Evolutionary conservation across 1,284 basidiomycete species (phyloP), one percentile per base, ranked within the genome.

Genomic region (Ganoderma meredithae): DNA sequence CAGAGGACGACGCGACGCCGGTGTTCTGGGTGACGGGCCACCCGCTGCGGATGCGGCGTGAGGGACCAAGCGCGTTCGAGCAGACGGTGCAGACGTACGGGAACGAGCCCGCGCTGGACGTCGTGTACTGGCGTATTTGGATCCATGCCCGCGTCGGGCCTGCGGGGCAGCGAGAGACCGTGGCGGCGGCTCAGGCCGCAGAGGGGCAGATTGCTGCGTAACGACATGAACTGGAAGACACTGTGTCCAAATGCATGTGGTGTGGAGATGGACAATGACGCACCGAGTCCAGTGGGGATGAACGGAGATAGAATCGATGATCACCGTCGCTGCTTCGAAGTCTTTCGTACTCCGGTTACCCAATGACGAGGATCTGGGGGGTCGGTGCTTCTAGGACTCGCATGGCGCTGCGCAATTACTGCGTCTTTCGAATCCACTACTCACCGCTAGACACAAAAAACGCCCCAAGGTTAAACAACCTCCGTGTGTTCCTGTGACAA

Each of bases 11-110:
- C 4, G 2, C 56, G 55, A 47, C 64, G 17, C 6, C 64, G 2
- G 71, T 74, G 47, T 44, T 66, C 1, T 76, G 74, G 73, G 72
- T 74, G 31, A 72, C 66, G 12, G 49, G 60, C 36, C 8, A 47
- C 12, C 66, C 68, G 53, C 3, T 10, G 36, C 36, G 36, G 36
- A 36, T 36, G 36, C 36, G 36, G 36, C 6, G 36, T 72, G 67
- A 49, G 8, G 27, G 3, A 12, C 43, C 7, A 60, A n/a, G 6
- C 19, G 8, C 7, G 36, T 58, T 58, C 55, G 33, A 71, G 66
- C 40, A n/a, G 6, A 43, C 63, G 13, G 72, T 64, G 60, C 56
- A 71, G 27, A 67, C 66, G 27, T 70, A 74, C 52, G 74, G 74
- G 6, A 76, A 75, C 58, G 31, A 75, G 40, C 61, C 71, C 12